Evolutionary conservation across 2,329 filamentous ascomycete genomes (phyloP).

Genomic region (Fusarium domesticum): DNA sequence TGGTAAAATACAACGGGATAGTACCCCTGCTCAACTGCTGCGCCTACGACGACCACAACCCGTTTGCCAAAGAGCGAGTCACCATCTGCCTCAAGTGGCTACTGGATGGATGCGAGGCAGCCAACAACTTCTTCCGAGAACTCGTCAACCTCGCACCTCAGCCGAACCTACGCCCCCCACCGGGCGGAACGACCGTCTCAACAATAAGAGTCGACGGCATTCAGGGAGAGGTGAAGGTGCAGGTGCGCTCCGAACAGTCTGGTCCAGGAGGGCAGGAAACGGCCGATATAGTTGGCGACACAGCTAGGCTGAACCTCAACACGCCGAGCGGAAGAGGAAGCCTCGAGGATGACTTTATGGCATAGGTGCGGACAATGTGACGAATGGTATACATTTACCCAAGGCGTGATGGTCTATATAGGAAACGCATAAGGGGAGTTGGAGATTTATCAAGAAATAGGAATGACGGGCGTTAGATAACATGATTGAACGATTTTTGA

Average conservation of each 20-base stretch:
- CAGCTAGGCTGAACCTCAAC: constrained; percentile 41
- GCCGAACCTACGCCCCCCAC: constrained; percentile 37
- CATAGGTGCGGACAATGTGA: constrained; percentile 17
- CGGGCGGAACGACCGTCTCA: constrained; percentile 37
- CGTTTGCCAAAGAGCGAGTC: constrained; percentile 88
- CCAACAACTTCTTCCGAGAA: constrained; percentile 67
- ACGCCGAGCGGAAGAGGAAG: constrained; percentile 29
- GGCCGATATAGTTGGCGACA: constrained; percentile 43
- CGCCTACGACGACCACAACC: constrained; percentile 87
- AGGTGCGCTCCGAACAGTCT: constrained; percentile 41
- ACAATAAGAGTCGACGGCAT: constrained; percentile 55
- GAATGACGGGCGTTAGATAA: too few species aligned
- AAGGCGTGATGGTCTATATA: too few species aligned
- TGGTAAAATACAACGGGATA: constrained; percentile 80
- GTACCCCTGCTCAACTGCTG: constrained; percentile 87
- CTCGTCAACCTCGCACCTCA: constrained; percentile 49
- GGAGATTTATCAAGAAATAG: too few species aligned
- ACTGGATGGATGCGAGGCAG: constrained; percentile 70
- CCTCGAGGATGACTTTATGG: constrained; percentile 47
- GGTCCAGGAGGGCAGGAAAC: constrained; percentile 28
- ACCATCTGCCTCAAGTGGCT: constrained; percentile 85
- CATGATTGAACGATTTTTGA: too few species aligned
- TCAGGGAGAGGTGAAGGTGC: constrained; percentile 54
- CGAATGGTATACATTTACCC: not conserved
- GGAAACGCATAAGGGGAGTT: too few species aligned